A percentile compares a stretch with the other conserved stretches of the same genome.
These are phyloP conservation scores for Ustilago loliicola DNA, from an alignment of 1,284 basidiomycete species.

Conservation along the genomic window DNA sequence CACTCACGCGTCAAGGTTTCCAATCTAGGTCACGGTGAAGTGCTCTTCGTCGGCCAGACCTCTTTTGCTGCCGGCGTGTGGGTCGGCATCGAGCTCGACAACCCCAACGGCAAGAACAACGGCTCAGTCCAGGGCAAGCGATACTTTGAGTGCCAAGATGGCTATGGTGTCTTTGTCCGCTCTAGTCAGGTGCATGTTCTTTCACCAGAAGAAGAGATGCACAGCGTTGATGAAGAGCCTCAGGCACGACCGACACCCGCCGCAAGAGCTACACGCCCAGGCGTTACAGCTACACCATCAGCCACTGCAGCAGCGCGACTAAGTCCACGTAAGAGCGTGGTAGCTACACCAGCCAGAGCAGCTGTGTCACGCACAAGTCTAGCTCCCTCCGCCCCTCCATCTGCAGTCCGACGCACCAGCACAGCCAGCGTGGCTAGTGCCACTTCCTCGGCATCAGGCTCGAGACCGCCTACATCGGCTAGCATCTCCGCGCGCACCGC, in stretches of 20 bases:
- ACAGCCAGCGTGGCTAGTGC: slow-evolving; percentile 28
- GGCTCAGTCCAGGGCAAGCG: slow-evolving; percentile 84
- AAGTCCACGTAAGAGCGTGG: slow-evolving; percentile 42
- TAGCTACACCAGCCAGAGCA: slow-evolving; percentile 33
- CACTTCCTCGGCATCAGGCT: slow-evolving; percentile 31
- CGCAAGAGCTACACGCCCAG: slow-evolving; percentile 24
- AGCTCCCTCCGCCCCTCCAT: slow-evolving; percentile 24
- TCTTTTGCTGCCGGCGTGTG: slow-evolving; percentile 90
- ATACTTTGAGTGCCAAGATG: slow-evolving; percentile 86
- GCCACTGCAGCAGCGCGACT: slow-evolving; percentile 27
- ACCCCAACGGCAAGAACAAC: slow-evolving; percentile 90
- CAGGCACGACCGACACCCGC: slow-evolving; percentile 9
- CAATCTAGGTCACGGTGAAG: slow-evolving; percentile 80
- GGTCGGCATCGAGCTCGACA: slow-evolving; percentile 89
- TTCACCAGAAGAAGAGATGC: slow-evolving; percentile 44
- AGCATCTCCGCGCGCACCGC: slow-evolving; percentile 25
- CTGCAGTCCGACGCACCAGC: slow-evolving; percentile 29
- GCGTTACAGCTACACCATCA: slow-evolving; percentile 14
- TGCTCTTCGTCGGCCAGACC: slow-evolving; percentile 86
- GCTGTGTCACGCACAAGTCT: slow-evolving; percentile 21
- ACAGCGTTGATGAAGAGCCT: slow-evolving; percentile 49
- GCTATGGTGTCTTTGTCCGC: slow-evolving; percentile 90
- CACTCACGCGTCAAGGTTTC: slow-evolving; percentile 61
- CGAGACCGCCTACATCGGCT: slow-evolving; percentile 29
- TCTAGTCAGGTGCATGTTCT: slow-evolving; percentile 85